Evolutionary conservation across 495 filamentous ascomycete genomes (phyloP), one percentile per base, ranked within the genome.

Genomic region (Penicillium steckii): DNA sequence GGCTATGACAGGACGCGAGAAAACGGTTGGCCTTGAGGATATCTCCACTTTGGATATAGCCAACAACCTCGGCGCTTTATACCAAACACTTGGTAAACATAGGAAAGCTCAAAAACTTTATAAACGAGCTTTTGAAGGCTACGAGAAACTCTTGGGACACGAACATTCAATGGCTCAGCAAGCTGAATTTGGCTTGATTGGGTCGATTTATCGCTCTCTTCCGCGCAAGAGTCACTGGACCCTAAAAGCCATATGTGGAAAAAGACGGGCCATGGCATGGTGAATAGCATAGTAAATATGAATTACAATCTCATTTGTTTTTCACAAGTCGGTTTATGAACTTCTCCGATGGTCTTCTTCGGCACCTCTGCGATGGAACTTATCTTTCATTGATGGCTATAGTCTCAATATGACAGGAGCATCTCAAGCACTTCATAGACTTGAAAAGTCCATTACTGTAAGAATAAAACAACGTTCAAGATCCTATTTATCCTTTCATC

Each of bases 41-140:
- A 46, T 19, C n/a, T 46, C 44, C 44, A 46, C 44, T 17, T 19
- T 46, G 44, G 44, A 46, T 32, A 17, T 19, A 32, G n/a, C n/a
- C 3, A 46, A 19, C 26, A 46, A 46, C 26, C 26, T 46, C 8
- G 44, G 26, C 15, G 44, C 44, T 46, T 17, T 46, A 3, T 46
- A 46, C 19, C 25, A 32, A 46, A 26, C 44, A n/a, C 44, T 46
- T 30, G 44, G 44, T 17, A 46, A 32, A 12, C 30, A 19, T 12
- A 29, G 3, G 17, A 46, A 46, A 12, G 25, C 44, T 15, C 44
- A 32, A 46, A 46, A 22, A 41, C 3, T 21, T 8, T 41, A 41
- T 12, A 41, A 22, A 18, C 37, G 37, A 13, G 37, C 37, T 3
- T 41, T 41, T 22, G 37, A 41, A 41, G 18, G 37, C 19, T 41